Percentiles rank a stretch among this genome's conserved stretches.
Evolutionary conservation across 345 rosid genomes (phyloP).

Genomic region (Populus nigra): DNA sequence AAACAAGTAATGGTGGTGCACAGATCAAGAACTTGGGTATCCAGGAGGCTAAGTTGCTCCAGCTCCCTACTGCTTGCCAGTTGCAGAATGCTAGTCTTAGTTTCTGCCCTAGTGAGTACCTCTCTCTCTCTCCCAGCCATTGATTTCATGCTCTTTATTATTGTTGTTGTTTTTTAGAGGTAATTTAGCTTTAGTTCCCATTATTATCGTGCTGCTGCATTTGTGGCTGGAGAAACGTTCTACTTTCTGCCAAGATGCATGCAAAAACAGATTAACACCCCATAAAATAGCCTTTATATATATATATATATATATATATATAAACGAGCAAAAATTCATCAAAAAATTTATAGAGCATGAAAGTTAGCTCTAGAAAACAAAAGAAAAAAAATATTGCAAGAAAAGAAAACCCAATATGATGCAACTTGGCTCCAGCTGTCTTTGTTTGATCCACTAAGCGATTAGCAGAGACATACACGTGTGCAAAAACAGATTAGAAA

Average conservation of each 20-base stretch:
- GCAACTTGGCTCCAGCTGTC: too few species aligned
- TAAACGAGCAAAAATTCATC: neutral
- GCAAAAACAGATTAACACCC: neutral
- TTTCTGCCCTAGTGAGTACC: conserved; percentile 62
- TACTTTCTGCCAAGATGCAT: neutral
- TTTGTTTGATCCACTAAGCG: too few species aligned
- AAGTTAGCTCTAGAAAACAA: neutral
- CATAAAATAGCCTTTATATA: neutral
- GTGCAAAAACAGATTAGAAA: too few species aligned
- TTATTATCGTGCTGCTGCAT: neutral
- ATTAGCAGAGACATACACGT: too few species aligned
- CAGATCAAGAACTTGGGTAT: conserved; percentile 61
- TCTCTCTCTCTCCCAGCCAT: neutral
- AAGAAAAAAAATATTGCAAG: too few species aligned
- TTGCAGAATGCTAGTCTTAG: conserved; percentile 59
- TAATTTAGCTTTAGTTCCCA: neutral
- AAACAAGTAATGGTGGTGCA: conserved; percentile 48
- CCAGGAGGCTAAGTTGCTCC: conserved; percentile 57
- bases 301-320: too few species aligned
- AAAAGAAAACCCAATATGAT: too few species aligned
- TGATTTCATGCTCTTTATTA: neutral
- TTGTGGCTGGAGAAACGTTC: neutral
- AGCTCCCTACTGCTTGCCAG: conserved; percentile 79
- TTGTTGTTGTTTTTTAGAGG: neutral
- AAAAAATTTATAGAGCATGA: neutral